Conservation (phyloP, 2,329 filamentous ascomycete genomes). For the Diaporthe citriasiana region DNA sequence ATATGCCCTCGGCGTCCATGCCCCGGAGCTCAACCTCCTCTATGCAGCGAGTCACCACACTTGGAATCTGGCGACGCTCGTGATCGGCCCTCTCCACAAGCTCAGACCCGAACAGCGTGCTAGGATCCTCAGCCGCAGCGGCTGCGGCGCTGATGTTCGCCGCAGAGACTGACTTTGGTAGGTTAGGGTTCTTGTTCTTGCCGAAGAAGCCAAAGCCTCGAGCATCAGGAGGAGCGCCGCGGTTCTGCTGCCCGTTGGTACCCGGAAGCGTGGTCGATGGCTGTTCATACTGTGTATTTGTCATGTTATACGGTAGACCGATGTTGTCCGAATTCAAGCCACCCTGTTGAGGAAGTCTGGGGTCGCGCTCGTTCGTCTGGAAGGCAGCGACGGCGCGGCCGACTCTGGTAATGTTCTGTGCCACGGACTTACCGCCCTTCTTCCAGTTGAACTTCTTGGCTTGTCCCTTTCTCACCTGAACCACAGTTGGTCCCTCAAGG, state of each 20-base stretch:
- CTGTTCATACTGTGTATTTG: conserved; percentile 67
- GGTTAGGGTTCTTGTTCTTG: conserved; percentile 60
- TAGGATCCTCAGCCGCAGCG: conserved; percentile 65
- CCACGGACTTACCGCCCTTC: conserved; percentile 93
- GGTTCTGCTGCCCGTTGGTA: conserved; percentile 45
- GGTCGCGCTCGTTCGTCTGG: conserved; percentile 53
- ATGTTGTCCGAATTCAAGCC: conserved; percentile 74
- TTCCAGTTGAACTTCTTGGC: conserved; percentile 99
- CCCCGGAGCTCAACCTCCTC: conserved; percentile 96
- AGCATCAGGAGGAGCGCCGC: conserved; percentile 54
- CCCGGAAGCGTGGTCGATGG: conserved; percentile 50
- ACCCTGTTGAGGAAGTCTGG: conserved; percentile 57
- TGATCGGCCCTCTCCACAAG: conserved; percentile 87
- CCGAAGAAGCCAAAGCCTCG: conserved; percentile 80
- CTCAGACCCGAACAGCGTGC: conserved; percentile 88
- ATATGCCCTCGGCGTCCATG: conserved; percentile 98
- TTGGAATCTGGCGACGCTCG: conserved; percentile 90
- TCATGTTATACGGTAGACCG: conserved; percentile 80
- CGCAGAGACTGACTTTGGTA: conserved; percentile 66
- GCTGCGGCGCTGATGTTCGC: conserved; percentile 55
- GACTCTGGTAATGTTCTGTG: conserved; percentile 94
- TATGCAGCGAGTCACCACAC: conserved; percentile 92
- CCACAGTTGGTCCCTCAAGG: conserved; percentile 87
- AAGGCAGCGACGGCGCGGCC: conserved; percentile 89
- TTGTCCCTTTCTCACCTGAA: conserved; percentile 94